Percentiles rank a stretch among this genome's conserved stretches.
Conservation (phyloP, 768 basidiomycete species). For the Vararia minispora region DNA sequence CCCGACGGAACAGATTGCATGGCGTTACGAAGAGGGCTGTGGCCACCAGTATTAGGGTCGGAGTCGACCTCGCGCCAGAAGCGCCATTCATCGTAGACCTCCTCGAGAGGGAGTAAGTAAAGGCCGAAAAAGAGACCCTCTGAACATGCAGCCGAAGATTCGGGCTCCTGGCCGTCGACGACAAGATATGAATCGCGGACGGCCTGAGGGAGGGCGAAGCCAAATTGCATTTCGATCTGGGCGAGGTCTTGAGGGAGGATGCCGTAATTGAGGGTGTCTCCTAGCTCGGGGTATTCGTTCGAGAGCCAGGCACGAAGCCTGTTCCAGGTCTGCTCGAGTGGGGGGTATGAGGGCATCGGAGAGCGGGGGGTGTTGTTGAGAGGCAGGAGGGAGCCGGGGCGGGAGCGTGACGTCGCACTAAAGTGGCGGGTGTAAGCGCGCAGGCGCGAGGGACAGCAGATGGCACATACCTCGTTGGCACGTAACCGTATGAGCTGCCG, state of each 20-base stretch:
- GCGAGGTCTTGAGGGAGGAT: slow-evolving; percentile 72
- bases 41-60: slow-evolving; percentile 79
- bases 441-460: slow-evolving; percentile 5
- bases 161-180: slow-evolving; percentile 90
- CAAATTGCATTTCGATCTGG: slow-evolving; percentile 75
- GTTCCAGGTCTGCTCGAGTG: slow-evolving; percentile 73
- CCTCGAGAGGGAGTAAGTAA: slow-evolving; percentile 83
- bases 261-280: slow-evolving; percentile 91
- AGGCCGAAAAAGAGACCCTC: slow-evolving; percentile 96
- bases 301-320: slow-evolving; percentile 75
- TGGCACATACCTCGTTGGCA: slow-evolving; percentile 38
- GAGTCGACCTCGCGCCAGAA: slow-evolving; percentile 94
- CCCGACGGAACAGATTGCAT: slow-evolving; percentile 87
- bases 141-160: slow-evolving; percentile 76
- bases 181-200: slow-evolving; percentile 86
- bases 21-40: slow-evolving; percentile 50
- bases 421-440: slow-evolving; percentile 4
- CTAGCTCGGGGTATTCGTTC: slow-evolving; percentile 86
- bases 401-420: slow-evolving; percentile 34
- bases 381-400: slow-evolving; percentile 49
- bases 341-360: slow-evolving; percentile 47
- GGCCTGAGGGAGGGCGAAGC: slow-evolving; percentile 70
- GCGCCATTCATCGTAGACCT: slow-evolving; percentile 89
- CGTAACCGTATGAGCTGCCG: slow-evolving; percentile 43
- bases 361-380: slow-evolving; percentile 45